Percentiles rank a stretch among this genome's conserved stretches.
Evolutionary conservation across 2,329 filamentous ascomycete species (phyloP).

Genomic region (Raffaelea deltoideospora): DNA sequence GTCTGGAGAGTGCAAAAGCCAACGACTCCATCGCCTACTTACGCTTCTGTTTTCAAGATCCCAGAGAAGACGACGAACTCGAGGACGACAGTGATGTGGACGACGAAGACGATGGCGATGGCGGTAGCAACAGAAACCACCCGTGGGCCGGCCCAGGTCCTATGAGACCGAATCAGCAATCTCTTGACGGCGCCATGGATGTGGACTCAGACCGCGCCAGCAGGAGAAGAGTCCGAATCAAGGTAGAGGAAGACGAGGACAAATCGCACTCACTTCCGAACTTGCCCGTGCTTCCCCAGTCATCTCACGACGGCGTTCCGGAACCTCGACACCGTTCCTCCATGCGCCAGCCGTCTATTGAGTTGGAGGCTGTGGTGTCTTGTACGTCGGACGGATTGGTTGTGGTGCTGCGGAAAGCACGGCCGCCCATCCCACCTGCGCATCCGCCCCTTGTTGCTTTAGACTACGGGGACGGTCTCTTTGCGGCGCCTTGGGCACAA

Average conservation of each 20-base stretch:
- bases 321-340: slow-evolving; percentile 5
- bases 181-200: slow-evolving; percentile 15
- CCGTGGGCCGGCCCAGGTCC: too few relatives aligned
- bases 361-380: slow-evolving; percentile 80
- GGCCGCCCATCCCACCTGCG: slow-evolving; percentile 49
- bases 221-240: slow-evolving; percentile 1
- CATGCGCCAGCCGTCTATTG: slow-evolving; percentile 32
- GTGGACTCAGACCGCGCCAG: slow-evolving; percentile 4
- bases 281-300: neutral
- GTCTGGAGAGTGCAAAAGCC: slow-evolving; percentile 70
- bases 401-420: slow-evolving; percentile 61
- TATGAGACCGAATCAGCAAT: too few relatives aligned
- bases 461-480: slow-evolving; percentile 47
- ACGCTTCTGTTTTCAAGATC: slow-evolving; percentile 71
- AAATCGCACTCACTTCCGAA: neutral
- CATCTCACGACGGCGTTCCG: neutral
- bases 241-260: slow-evolving; percentile 8
- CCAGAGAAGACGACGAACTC: slow-evolving; percentile 41
- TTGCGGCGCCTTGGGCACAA: slow-evolving; percentile 65
- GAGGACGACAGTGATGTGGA: slow-evolving; percentile 23
- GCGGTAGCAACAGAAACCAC: slow-evolving; percentile 11
- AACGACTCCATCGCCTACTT: slow-evolving; percentile 87
- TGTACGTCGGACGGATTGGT: slow-evolving; percentile 81
- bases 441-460: slow-evolving; percentile 31
- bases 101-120: slow-evolving; percentile 32